Evolutionary conservation across 192 early-diverging fungal species (phyloP).

Genomic region (Neocallimastix lanati): DNA sequence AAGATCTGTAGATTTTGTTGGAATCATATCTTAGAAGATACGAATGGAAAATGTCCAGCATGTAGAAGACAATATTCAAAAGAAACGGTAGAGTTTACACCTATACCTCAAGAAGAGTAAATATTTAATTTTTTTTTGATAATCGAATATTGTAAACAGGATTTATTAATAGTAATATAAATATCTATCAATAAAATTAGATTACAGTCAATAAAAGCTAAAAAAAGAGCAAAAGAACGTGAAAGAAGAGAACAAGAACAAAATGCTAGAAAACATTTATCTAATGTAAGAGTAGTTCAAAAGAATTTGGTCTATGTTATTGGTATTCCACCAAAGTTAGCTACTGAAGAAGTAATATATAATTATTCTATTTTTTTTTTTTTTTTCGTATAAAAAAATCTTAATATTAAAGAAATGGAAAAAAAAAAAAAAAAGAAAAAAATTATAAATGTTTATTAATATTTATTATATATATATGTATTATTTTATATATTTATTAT

Average conservation of each 20-base stretch:
- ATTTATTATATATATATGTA: too few species aligned
- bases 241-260: constrained; percentile 74
- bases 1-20: constrained; percentile 98
- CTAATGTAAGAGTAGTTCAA: constrained; percentile 86
- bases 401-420: too few species aligned
- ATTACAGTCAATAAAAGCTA: constrained; percentile 49
- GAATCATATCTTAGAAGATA: constrained; percentile 89
- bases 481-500: too few species aligned
- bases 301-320: constrained; percentile 96
- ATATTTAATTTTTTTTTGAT: too few species aligned
- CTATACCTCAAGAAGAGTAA: constrained; percentile 75
- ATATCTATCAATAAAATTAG: constrained; percentile 7
- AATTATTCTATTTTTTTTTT: too few species aligned
- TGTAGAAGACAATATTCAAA: constrained; percentile 81
- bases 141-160: too few species aligned
- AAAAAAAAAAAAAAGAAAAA: too few species aligned
- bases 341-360: constrained; percentile 62
- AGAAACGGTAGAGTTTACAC: constrained; percentile 64
- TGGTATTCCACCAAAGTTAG: constrained; percentile 66
- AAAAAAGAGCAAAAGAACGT: constrained; percentile 76
- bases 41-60: constrained; percentile 86
- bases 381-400: too few species aligned
- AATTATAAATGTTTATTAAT: too few species aligned
- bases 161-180: too few species aligned
- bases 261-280: constrained; percentile 58